These are phyloP conservation scores for Pulveroboletus ridleyi DNA, from an alignment of 1,284 basidiomycete species.

Conservation along the genomic window DNA sequence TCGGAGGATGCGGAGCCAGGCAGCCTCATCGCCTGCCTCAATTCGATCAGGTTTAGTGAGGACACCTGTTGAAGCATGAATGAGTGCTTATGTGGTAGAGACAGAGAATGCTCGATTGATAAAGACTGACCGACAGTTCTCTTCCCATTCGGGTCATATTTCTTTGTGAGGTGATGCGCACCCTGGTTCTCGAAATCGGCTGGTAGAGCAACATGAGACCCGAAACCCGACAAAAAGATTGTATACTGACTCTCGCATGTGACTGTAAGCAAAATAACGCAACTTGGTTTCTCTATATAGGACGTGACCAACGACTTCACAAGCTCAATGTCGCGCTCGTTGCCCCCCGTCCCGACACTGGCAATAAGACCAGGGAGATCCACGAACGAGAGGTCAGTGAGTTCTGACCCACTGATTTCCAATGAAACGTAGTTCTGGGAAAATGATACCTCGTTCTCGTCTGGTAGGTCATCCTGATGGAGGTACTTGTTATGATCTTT, in stretches of 20 bases:
- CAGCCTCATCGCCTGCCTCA: constrained; percentile 60
- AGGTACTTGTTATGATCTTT: constrained; percentile 45
- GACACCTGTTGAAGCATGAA: constrained; percentile 55
- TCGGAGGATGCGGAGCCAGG: constrained; percentile 65
- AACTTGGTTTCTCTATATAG: constrained; percentile 69
- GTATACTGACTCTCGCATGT: constrained; percentile 67
- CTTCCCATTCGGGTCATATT: constrained; percentile 61
- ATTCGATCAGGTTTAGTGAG: constrained; percentile 86
- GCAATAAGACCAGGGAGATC: constrained; percentile 67
- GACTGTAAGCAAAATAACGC: constrained; percentile 73
- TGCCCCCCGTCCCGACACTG: constrained; percentile 56
- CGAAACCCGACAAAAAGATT: background rate
- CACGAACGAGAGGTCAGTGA: constrained; percentile 75
- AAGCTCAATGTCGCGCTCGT: constrained; percentile 61
- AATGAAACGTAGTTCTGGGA: constrained; percentile 70
- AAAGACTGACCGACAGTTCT: constrained; percentile 68
- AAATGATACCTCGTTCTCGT: constrained; percentile 54
- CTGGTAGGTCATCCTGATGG: constrained; percentile 39
- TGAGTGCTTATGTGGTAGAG: background rate
- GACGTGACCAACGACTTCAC: constrained; percentile 64
- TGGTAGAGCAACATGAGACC: constrained; percentile 32
- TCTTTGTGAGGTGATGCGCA: constrained; percentile 62
- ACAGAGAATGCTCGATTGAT: background rate
- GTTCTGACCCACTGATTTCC: constrained; percentile 68
- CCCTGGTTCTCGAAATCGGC: constrained; percentile 83